phyloP scores from a whole-genome alignment of 805 yeast genomes.

The Hanseniaspora thailandica region DNA sequence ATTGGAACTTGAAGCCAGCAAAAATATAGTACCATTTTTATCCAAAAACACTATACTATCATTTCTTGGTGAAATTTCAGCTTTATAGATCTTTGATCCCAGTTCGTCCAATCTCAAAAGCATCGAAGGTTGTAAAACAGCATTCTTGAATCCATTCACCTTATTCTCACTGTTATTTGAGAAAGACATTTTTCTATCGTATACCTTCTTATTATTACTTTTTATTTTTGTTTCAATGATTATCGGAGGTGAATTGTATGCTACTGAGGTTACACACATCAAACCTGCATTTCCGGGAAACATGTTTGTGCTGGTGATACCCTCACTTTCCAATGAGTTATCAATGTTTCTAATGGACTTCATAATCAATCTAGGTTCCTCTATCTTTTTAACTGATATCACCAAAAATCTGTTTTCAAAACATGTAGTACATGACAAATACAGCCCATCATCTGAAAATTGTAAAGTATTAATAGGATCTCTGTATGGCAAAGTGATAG shows the following conservation, averaged over 20 bases:
- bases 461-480: conserved; percentile 70
- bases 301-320: conserved; percentile 70
- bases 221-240: conserved; percentile 54
- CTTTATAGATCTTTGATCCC: conserved; percentile 65
- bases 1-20: conserved; percentile 52
- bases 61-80: conserved; percentile 71
- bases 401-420: conserved; percentile 70
- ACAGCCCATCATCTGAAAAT: conserved; percentile 61
- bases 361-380: conserved; percentile 56
- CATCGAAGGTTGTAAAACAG: conserved; percentile 44
- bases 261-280: conserved; percentile 48
- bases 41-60: conserved; percentile 75
- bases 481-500: conserved; percentile 71
- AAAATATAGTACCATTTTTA: conserved; percentile 61
- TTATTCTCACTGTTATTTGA: not conserved
- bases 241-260: conserved; percentile 56
- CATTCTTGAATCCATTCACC: conserved; percentile 29
- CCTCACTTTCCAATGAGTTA: conserved; percentile 68
- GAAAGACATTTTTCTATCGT: not conserved
- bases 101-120: conserved; percentile 60
- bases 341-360: conserved; percentile 53
- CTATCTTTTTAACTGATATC: conserved; percentile 52
- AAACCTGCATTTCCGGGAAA: conserved; percentile 50
- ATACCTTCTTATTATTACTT: conserved; percentile 19
- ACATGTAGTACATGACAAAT: conserved; percentile 54